Conservation (phyloP, 2,329 filamentous ascomycete genomes). For the Botryotinia narcissicola region DNA sequence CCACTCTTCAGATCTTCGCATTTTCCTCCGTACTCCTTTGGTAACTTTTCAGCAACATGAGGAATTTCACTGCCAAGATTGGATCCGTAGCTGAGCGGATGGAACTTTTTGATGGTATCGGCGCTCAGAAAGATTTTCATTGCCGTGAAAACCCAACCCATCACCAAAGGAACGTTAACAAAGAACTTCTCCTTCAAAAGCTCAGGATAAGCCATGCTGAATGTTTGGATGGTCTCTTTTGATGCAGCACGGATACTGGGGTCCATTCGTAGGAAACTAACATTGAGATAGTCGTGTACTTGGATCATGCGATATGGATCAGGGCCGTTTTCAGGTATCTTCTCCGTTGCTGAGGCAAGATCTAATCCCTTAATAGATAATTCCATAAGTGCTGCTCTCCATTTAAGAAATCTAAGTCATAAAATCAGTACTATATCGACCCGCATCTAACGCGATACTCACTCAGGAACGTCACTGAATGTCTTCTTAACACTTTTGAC, state of each 20-base stretch:
- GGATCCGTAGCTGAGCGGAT: conserved; percentile 71
- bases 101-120: conserved; percentile 76
- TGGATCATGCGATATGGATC: conserved; percentile 91
- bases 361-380: conserved; percentile 72
- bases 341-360: conserved; percentile 64
- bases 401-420: conserved; percentile 72
- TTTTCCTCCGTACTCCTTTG: conserved; percentile 76
- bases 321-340: conserved; percentile 58
- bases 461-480: conserved; percentile 81
- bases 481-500: conserved; percentile 78
- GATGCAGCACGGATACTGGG: conserved; percentile 72
- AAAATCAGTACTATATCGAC: conserved; percentile 7
- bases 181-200: conserved; percentile 91
- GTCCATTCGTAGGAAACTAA: conserved; percentile 83
- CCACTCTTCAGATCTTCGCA: conserved; percentile 46
- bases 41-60: conserved; percentile 61
- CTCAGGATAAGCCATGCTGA: conserved; percentile 84
- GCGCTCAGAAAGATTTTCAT: conserved; percentile 74
- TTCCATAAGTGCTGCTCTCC: conserved; percentile 91
- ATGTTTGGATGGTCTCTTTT: conserved; percentile 76
- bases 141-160: conserved; percentile 80
- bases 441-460: conserved; percentile 41
- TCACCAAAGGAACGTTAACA: conserved; percentile 86
- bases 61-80: conserved; percentile 62
- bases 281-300: conserved; percentile 87